Evolutionary conservation across 306 rosid genomes (phyloP), one percentile per base, ranked within the genome.

Genomic region (Cicer judaicum): DNA sequence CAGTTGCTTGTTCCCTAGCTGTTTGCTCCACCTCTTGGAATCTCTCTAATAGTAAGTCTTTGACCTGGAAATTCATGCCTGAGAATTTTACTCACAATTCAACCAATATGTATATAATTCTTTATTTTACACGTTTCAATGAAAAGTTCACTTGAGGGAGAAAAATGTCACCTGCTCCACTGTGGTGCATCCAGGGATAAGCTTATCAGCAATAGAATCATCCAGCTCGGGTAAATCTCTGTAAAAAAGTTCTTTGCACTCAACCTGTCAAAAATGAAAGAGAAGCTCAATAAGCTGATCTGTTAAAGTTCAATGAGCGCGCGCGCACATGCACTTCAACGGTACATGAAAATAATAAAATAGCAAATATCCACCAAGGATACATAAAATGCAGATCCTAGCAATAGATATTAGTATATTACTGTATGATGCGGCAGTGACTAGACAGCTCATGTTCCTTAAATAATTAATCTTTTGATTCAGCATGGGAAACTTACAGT

Each of bases 1-100:
- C 98, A 24, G 97, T 85, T 57, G 96, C 98, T 82, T 93, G 97
- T 67, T 93, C 98, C 87, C 66, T 87, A 66, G 98, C 98, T 63
- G 91, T 80, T 89, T 88, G 94, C 79, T 91, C 98, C 77, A 86
- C 75, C 85, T 91, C 98, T 62, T 5, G 81, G 81, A 80, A 93
- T 82, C 80, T 89, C 80, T 91, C 85, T 56, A 89, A 83, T 71
- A 93, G 77, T 16, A 78, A 68, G 78, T 89, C 92, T 85, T 87
- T 90, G 77, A 88, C 98, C 98, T 93, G 83, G 49, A 55, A 52
- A 83, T 80, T 74, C 65, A 52, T 13, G 59, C 50, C 46, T 73
- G 38, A 78, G 78, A 72, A 46, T 44, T 72, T 70, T 48, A 80
- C 47, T 73, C 42, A 10, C 36, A 71, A 24, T 56, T 77, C 62